A percentile compares a stretch with the other conserved stretches of the same genome.
Conservation (phyloP, 1,284 basidiomycete genomes). For the Ceratobasidium sp. region DNA sequence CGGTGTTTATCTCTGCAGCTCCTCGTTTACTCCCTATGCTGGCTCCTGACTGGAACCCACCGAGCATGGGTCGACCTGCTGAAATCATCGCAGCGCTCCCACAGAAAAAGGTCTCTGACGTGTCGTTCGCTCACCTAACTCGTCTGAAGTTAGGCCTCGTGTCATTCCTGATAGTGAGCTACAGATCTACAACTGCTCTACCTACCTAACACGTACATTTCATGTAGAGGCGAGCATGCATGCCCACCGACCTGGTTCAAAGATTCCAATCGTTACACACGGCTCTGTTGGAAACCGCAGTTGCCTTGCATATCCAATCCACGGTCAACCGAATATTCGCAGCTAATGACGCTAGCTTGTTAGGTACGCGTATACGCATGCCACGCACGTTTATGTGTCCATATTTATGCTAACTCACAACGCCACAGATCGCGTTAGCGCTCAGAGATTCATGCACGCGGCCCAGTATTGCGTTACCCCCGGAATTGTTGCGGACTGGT, state of each 20-base stretch:
- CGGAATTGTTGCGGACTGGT: background rate
- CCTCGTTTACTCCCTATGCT: slow-evolving; percentile 23
- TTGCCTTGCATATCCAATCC: slow-evolving; percentile 5
- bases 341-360: background rate
- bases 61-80: background rate
- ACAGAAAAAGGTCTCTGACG: background rate
- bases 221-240: slow-evolving; percentile 1
- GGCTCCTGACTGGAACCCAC: slow-evolving; percentile 19
- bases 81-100: background rate
- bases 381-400: background rate
- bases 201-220: background rate
- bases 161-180: slow-evolving; percentile 30
- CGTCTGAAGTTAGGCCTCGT: slow-evolving; percentile 34
- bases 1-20: background rate
- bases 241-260: slow-evolving; percentile 12
- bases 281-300: background rate
- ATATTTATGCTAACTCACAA: slow-evolving; percentile 1
- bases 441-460: slow-evolving; percentile 26
- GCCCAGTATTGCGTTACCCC: slow-evolving; percentile 11
- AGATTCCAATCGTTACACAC: background rate
- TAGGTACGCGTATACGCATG: slow-evolving; percentile 6
- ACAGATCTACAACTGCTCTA: background rate
- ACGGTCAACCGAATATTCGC: background rate
- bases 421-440: background rate
- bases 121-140: slow-evolving; percentile 11